These are phyloP conservation scores for Arctium minus DNA, from an alignment of 129 eudicot species.

Conservation along the genomic window DNA sequence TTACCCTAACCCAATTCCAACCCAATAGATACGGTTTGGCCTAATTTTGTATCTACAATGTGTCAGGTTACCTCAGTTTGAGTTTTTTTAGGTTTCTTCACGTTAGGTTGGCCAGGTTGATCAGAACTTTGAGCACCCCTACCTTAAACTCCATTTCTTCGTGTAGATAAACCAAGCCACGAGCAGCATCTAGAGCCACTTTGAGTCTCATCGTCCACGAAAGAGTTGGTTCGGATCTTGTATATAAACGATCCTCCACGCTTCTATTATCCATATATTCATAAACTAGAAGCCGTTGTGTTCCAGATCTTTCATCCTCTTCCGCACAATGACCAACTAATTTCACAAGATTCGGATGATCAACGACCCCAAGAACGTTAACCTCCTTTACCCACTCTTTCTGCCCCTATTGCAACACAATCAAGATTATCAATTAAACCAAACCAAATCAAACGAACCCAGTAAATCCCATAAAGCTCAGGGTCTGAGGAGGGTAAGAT, in stretches of 20 bases:
- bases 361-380: slow-evolving; percentile 73
- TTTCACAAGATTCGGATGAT: slow-evolving; percentile 83
- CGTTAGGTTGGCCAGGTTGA: too few species aligned
- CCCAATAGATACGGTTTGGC: too few species aligned
- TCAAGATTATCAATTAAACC: background rate
- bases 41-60: too few species aligned
- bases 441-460: too few species aligned
- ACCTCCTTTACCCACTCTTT: slow-evolving; percentile 93
- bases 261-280: slow-evolving; percentile 83
- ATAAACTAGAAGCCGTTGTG: slow-evolving; percentile 51
- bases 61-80: too few species aligned
- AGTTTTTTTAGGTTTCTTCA: too few species aligned
- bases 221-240: slow-evolving; percentile 44
- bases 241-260: slow-evolving; percentile 71
- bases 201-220: slow-evolving; percentile 78
- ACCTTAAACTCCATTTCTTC: slow-evolving; percentile 92
- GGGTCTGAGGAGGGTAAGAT: too few species aligned
- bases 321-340: slow-evolving; percentile 83
- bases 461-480: too few species aligned
- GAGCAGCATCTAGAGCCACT: slow-evolving; percentile 89
- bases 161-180: slow-evolving; percentile 74
- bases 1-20: too few species aligned
- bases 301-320: slow-evolving; percentile 50
- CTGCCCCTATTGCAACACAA: slow-evolving; percentile 58
- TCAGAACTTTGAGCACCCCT: too few species aligned